A percentile compares a stretch with the other conserved stretches of the same genome.
Evolutionary conservation across 768 basidiomycete species (phyloP).

Genomic region (Gelatoporia subvermispora): DNA sequence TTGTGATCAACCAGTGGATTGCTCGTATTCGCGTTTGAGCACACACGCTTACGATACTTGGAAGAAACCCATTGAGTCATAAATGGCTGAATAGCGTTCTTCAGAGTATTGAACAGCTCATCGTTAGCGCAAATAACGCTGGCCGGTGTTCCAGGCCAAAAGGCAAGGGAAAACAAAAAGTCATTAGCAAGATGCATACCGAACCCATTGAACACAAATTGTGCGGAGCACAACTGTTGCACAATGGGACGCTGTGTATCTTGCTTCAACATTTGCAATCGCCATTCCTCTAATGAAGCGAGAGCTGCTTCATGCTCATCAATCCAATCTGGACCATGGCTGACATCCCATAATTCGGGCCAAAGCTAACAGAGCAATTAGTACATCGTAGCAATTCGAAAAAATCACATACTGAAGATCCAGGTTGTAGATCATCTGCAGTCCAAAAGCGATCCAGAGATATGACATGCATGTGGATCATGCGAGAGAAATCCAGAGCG

Average conservation of each 20-base stretch:
- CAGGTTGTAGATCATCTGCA: background rate
- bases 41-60: background rate
- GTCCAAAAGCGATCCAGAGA: background rate
- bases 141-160: background rate
- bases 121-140: background rate
- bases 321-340: conserved; percentile 1
- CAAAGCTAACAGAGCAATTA: background rate
- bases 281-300: background rate
- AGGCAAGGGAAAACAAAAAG: background rate
- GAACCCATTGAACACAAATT: background rate
- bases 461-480: background rate
- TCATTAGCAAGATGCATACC: background rate
- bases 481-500: background rate
- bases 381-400: too few species aligned
- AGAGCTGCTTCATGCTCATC: background rate
- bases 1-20: background rate
- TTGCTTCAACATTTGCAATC: background rate
- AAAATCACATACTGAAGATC: background rate
- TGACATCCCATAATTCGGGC: background rate
- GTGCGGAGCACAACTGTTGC: background rate
- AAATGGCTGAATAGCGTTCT: background rate
- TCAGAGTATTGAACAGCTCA: background rate
- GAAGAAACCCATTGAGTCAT: background rate
- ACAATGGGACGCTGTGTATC: background rate
- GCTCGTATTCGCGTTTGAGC: background rate